Conservation (phyloP, 2,329 filamentous ascomycete genomes). For the Escovopsis sp. region DNA sequence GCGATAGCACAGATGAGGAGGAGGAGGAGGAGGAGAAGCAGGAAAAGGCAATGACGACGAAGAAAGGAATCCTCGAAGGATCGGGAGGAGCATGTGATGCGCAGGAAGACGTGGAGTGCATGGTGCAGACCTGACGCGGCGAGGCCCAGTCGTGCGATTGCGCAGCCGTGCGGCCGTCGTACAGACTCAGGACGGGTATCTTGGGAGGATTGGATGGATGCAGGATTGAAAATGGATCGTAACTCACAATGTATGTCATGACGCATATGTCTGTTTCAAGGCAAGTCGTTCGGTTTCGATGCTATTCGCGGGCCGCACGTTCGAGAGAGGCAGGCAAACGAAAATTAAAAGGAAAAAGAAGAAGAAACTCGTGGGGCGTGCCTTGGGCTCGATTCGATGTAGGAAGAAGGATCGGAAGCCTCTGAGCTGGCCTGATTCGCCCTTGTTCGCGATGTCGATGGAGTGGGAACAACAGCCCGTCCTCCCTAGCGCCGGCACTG, state of each 20-base stretch:
- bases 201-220: no score
- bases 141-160: neutral
- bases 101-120: neutral
- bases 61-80: no score
- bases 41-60: neutral
- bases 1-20: no score
- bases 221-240: neutral
- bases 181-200: no score
- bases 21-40: neutral
- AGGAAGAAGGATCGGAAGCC: no score
- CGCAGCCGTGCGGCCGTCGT: no score
- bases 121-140: neutral
- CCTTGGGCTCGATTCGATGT: no score
- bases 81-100: conserved; percentile 9
- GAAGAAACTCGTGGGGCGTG: neutral
- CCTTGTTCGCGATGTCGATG: no score
- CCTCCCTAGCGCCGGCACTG: no score
- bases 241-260: conserved; percentile 27
- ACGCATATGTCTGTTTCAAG: conserved; percentile 16
- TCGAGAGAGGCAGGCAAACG: neutral
- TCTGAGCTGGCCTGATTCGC: no score
- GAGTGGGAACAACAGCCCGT: no score
- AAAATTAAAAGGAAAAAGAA: neutral
- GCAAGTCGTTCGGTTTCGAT: conserved; percentile 7
- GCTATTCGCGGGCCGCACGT: conserved; percentile 6